phyloP scores from a whole-genome alignment of 129 eudicot genomes.

The Apium graveolens region DNA sequence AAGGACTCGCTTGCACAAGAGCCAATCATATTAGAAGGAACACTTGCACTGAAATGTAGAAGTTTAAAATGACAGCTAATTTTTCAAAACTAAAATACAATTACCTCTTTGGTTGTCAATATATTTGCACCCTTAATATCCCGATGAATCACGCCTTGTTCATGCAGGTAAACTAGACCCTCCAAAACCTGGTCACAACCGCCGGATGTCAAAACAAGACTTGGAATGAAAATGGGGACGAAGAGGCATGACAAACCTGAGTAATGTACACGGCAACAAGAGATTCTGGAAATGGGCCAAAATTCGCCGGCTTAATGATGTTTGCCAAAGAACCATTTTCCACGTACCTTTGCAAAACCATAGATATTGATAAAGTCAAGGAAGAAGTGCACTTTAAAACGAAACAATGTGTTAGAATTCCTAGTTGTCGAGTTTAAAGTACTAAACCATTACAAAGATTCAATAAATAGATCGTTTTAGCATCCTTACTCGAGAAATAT shows the following conservation, averaged over 20 bases:
- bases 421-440: not conserved
- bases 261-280: slow-evolving; percentile 88
- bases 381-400: not conserved
- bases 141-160: slow-evolving; percentile 97
- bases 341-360: slow-evolving; percentile 57
- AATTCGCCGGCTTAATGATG: slow-evolving; percentile 87
- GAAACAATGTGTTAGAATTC: not conserved
- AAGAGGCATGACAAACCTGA: slow-evolving; percentile 55
- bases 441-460: slow-evolving; percentile 2
- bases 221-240: not conserved
- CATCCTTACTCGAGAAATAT: slow-evolving; percentile 91
- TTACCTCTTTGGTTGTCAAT: slow-evolving; percentile 91
- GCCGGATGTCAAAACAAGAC: slow-evolving; percentile 1
- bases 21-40: not conserved
- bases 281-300: slow-evolving; percentile 97
- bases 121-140: slow-evolving; percentile 99
- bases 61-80: not conserved
- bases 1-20: not conserved
- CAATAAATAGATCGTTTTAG: not conserved
- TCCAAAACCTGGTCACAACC: slow-evolving; percentile 61
- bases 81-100: not conserved
- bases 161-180: slow-evolving; percentile 95
- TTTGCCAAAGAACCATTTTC: slow-evolving; percentile 98
- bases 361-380: slow-evolving; percentile 4
- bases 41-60: not conserved